Base-by-base conservation (phyloP, 2,329 filamentous ascomycete genomes). In the Curvularia hawaiiensis region DNA sequence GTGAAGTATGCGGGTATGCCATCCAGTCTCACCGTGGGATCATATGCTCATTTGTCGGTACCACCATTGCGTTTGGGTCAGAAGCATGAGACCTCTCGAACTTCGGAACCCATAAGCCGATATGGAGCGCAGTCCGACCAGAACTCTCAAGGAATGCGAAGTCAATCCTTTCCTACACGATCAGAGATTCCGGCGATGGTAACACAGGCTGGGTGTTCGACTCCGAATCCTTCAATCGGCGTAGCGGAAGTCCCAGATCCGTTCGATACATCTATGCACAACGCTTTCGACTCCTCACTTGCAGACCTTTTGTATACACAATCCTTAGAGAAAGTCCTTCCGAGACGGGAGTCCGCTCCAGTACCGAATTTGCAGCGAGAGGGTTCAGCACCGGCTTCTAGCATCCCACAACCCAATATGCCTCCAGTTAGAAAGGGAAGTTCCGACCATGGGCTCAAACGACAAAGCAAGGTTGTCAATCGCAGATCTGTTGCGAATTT, bases 1-100 rank as follows among this genome's bases (percentile, higher is more conserved):
- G 59, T 66, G 5, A 62, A 60, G 40, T 58, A 61, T 18, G 55
- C 44, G 14, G 43, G 45, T 10, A 20, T 56, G 22, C 59, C 56
- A 20, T 4, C 30, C 4, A 55, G 54, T 28, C 44, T 61, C 1
- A 53, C 52, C 9, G 41, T 35, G 54, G 54, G 1, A 10, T 47
- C 28, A 31, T 6, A 16, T 20, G 9, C 44, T 7, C 44, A 22
- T 47, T 22, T 18, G 18, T 33, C 18, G 18, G 44, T 35, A 33
- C 44, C 44, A 33, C 18, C 44, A 33, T 11, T 47, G 18, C 44
- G 28, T 12, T 33, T 30, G 30, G 20, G 30, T 22, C n/a, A 18
- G 30, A 33, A n/a, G 30, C 9, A 47, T 22, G 18, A 16, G 16
- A 33, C 22, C 7, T 16, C 18, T 18, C 4, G 22, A 33, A 11